These are phyloP conservation scores for Taiozyma sp. DNA, from an alignment of 1,139 yeast species.

Conservation along the genomic window DNA sequence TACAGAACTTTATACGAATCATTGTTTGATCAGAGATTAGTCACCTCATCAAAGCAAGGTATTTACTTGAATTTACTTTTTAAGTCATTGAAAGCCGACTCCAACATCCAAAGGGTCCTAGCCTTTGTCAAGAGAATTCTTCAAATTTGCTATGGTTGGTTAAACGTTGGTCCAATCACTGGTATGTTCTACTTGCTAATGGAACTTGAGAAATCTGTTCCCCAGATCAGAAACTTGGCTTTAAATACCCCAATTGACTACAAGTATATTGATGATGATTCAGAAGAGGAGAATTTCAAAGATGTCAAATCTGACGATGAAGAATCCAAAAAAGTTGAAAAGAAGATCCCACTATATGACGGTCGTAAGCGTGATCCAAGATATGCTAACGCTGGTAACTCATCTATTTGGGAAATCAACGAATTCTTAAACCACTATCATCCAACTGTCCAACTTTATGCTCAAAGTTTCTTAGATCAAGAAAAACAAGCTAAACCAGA, in stretches of 20 bases:
- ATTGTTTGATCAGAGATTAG: constrained; percentile 77
- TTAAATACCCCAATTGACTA: constrained; percentile 36
- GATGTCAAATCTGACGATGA: constrained; percentile 20
- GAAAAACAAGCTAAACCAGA: constrained; percentile 66
- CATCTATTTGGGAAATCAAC: constrained; percentile 84
- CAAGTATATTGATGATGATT: constrained; percentile 30
- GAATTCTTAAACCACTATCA: constrained; percentile 81
- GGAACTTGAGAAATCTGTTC: constrained; percentile 55
- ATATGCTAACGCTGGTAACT: constrained; percentile 73
- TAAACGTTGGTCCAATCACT: constrained; percentile 83
- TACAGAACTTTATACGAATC: constrained; percentile 90
- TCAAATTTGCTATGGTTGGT: constrained; percentile 83
- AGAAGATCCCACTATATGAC: constrained; percentile 49
- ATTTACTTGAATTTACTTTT: constrained; percentile 81
- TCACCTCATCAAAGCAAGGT: constrained; percentile 82
- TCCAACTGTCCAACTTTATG: constrained; percentile 86
- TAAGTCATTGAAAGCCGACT: constrained; percentile 77
- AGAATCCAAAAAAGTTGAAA: constrained; percentile 6
- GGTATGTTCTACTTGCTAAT: constrained; percentile 80
- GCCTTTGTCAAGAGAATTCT: constrained; percentile 91
- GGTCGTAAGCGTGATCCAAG: constrained; percentile 89
- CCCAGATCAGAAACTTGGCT: constrained; percentile 47
- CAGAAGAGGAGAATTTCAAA: constrained; percentile 25
- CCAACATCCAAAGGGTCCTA: constrained; percentile 59
- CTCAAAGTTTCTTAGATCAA: constrained; percentile 51